Evolutionary conservation across 2,329 filamentous ascomycete species (phyloP).

Genomic region (Cryoendolithus antarcticus): DNA sequence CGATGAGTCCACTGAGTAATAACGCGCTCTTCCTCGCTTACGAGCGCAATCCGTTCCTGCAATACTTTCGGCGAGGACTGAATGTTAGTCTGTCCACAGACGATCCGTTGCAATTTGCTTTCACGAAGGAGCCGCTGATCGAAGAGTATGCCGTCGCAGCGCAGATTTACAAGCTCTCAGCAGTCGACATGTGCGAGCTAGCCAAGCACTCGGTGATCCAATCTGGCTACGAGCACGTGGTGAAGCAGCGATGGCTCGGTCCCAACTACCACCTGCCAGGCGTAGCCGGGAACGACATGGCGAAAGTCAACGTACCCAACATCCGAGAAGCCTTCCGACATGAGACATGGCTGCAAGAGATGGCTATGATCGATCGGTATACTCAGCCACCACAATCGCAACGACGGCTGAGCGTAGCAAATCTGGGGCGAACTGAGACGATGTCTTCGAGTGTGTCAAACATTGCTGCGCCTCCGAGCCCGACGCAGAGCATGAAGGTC

Average conservation of each 20-base stretch:
- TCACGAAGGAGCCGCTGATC: slow-evolving; percentile 94
- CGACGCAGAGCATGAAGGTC: slow-evolving; percentile 29
- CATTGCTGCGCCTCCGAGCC: slow-evolving; percentile 18
- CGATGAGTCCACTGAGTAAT: slow-evolving; percentile 98
- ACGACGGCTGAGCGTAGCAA: slow-evolving; percentile 16
- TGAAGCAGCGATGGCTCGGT: slow-evolving; percentile 90
- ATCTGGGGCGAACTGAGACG: slow-evolving; percentile 12
- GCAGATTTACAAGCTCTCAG: slow-evolving; percentile 94
- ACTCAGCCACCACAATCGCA: slow-evolving; percentile 17
- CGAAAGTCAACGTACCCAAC: slow-evolving; percentile 92
- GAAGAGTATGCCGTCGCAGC: slow-evolving; percentile 97
- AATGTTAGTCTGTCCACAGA: slow-evolving; percentile 96
- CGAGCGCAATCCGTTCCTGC: slow-evolving; percentile 89
- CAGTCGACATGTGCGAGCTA: slow-evolving; percentile 96
- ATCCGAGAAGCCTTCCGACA: slow-evolving; percentile 82
- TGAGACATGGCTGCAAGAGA: slow-evolving; percentile 72
- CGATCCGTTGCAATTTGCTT: slow-evolving; percentile 93
- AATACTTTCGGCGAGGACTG: slow-evolving; percentile 86
- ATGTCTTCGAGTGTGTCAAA: slow-evolving; percentile 2
- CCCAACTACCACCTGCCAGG: slow-evolving; percentile 65
- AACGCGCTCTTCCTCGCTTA: slow-evolving; percentile 94
- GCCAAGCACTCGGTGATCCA: slow-evolving; percentile 93
- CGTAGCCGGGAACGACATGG: slow-evolving; percentile 76
- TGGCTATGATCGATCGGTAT: slow-evolving; percentile 52
- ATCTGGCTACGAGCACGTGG: slow-evolving; percentile 76